Evolutionary conservation across 805 yeast species (phyloP).

Genomic region (Wickerhamiella dianesei): DNA sequence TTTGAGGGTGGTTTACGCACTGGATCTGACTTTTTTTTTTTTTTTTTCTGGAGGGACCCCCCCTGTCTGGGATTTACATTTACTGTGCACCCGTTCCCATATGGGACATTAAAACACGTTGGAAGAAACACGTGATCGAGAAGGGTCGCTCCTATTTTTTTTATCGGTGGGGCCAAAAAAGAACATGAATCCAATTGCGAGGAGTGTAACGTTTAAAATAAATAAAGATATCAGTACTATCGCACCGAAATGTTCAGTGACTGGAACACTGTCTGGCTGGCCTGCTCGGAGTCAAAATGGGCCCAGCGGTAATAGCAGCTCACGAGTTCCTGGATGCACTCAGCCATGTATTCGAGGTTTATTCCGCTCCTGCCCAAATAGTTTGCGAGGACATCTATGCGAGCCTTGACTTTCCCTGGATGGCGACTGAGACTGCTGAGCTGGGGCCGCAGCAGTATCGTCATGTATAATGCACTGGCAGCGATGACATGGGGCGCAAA

Average conservation of each 20-base stretch:
- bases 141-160: too few species aligned
- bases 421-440: slow-evolving; percentile 23
- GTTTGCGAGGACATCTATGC: slow-evolving; percentile 43
- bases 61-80: too few species aligned
- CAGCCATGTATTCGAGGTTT: slow-evolving; percentile 62
- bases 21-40: not conserved
- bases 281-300: slow-evolving; percentile 37
- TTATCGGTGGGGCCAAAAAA: too few species aligned
- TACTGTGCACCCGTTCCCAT: too few species aligned
- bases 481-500: slow-evolving; percentile 88
- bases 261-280: not conserved
- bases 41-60: too few species aligned
- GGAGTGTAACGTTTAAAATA: too few species aligned
- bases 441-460: slow-evolving; percentile 40
- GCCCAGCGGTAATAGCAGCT: slow-evolving; percentile 79
- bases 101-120: too few species aligned
- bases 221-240: too few species aligned
- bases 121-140: too few species aligned
- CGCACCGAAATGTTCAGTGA: not conserved
- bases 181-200: too few species aligned
- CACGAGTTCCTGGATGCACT: slow-evolving; percentile 72
- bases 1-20: not conserved
- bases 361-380: slow-evolving; percentile 67
- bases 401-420: slow-evolving; percentile 26
- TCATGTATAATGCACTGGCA: slow-evolving; percentile 63